Percentiles rank a stretch among this genome's conserved stretches.
Evolutionary conservation across 129 eudicot genomes (phyloP).

Genomic region (Saposhnikovia divaricata): DNA sequence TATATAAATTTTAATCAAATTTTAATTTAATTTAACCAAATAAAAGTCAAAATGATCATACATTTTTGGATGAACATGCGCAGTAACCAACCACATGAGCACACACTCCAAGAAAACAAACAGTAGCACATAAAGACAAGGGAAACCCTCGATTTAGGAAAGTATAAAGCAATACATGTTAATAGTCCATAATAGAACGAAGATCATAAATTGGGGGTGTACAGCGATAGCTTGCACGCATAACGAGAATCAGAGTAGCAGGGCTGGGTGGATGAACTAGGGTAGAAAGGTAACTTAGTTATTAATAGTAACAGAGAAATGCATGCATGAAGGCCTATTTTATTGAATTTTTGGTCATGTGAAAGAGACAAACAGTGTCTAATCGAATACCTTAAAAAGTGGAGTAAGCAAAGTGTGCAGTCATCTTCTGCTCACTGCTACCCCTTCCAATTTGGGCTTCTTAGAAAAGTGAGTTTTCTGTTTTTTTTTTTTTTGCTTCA

Average conservation of each 20-base stretch:
- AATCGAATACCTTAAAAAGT: conserved; percentile 11
- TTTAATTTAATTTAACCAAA: too few species aligned
- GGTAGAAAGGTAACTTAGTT: neutral
- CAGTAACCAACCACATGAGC: too few species aligned
- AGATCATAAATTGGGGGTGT: neutral
- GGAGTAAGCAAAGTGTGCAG: conserved; percentile 10
- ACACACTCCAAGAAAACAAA: neutral
- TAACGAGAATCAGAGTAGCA: conserved; percentile 2
- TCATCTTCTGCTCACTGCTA: neutral
- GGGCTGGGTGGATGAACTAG: neutral
- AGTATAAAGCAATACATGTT: neutral
- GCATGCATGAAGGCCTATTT: neutral
- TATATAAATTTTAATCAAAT: too few species aligned
- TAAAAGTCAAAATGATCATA: too few species aligned
- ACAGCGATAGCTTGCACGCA: conserved; percentile 4
- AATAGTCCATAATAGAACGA: neutral
- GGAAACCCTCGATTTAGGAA: conserved; percentile 5
- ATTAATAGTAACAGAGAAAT: neutral
- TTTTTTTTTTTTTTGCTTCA: conserved; percentile 29
- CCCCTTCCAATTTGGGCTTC: conserved; percentile 17
- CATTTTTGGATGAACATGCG: too few species aligned
- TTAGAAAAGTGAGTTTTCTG: conserved; percentile 31
- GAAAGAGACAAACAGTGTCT: conserved; percentile 12
- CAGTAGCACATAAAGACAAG: neutral
- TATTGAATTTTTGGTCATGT: neutral